phyloP scores from a whole-genome alignment of 225 moss, liverwort and hornwort species.

The Sphagnum contortum region DNA sequence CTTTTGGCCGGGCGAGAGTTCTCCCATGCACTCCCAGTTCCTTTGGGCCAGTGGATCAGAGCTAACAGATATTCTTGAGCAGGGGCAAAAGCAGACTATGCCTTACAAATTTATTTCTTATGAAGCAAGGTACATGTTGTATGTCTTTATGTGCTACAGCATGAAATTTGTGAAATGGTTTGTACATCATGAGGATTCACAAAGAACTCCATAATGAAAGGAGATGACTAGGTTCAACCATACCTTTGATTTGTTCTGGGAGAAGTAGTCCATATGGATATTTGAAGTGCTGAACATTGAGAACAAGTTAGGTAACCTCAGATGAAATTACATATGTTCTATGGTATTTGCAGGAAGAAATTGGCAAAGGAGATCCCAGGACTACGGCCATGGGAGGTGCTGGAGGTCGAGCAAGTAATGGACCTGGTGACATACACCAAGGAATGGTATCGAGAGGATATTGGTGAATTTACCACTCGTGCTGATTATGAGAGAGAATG shows the following conservation, averaged over 20 bases:
- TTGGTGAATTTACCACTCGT: slow-evolving; percentile 93
- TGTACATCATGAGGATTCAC: too few relatives aligned
- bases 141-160: neutral
- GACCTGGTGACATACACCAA: slow-evolving; percentile 79
- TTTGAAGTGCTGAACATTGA: too few relatives aligned
- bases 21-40: slow-evolving; percentile 75
- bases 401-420: slow-evolving; percentile 94
- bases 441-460: slow-evolving; percentile 91
- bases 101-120: slow-evolving; percentile 84
- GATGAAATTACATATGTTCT: too few relatives aligned
- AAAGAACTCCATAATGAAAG: too few relatives aligned
- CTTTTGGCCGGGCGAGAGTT: slow-evolving; percentile 81
- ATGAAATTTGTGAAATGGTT: too few relatives aligned
- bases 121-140: slow-evolving; percentile 36
- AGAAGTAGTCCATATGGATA: too few relatives aligned
- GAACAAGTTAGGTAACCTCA: too few relatives aligned
- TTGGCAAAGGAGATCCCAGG: slow-evolving; percentile 89
- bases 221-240: too few relatives aligned
- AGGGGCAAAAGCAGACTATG: slow-evolving; percentile 41
- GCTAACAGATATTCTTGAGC: slow-evolving; percentile 68
- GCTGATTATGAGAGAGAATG: slow-evolving; percentile 93
- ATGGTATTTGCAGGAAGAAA: slow-evolving; percentile 49
- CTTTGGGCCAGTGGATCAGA: slow-evolving; percentile 94
- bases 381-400: slow-evolving; percentile 96
- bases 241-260: too few relatives aligned